These are phyloP conservation scores for Linnemannia exigua DNA, from an alignment of 192 early-diverging fungal genomes.

Conservation along the genomic window DNA sequence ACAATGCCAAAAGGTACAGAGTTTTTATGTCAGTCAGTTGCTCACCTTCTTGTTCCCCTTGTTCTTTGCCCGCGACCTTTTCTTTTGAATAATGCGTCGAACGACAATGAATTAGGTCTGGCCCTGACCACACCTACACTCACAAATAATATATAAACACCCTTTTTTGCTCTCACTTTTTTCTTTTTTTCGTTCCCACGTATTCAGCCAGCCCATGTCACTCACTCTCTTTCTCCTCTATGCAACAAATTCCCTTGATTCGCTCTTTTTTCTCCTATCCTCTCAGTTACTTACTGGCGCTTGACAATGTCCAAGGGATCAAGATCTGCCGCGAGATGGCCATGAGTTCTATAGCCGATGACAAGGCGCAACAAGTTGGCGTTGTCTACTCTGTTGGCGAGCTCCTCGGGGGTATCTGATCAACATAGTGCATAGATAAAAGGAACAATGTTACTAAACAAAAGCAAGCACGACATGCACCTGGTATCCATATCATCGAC, in stretches of 20 bases:
- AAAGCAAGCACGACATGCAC: not conserved
- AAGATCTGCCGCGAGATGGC: conserved; percentile 86
- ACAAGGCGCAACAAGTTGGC: conserved; percentile 91
- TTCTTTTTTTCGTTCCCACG: not conserved
- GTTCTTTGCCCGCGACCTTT: not conserved
- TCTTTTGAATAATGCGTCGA: not conserved
- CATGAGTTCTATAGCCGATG: conserved; percentile 81
- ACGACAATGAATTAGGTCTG: not conserved
- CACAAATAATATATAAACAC: not conserved
- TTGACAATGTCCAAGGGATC: conserved; percentile 87
- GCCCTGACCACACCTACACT: not conserved
- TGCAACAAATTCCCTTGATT: not conserved
- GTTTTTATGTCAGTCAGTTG: not conserved
- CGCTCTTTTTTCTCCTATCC: not conserved
- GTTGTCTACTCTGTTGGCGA: conserved; percentile 86
- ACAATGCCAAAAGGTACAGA: not conserved
- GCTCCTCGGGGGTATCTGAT: conserved; percentile 80
- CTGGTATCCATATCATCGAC: not conserved
- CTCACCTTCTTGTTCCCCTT: not conserved
- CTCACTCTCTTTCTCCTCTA: not conserved
- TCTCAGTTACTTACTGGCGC: conserved; percentile 67
- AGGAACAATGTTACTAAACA: not conserved
- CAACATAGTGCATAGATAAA: not conserved
- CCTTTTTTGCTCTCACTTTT: not conserved
- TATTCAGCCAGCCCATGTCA: not conserved